phyloP scores from a whole-genome alignment of 164 flowering plant species.

The Kalanchoe fedtschenkoi region DNA sequence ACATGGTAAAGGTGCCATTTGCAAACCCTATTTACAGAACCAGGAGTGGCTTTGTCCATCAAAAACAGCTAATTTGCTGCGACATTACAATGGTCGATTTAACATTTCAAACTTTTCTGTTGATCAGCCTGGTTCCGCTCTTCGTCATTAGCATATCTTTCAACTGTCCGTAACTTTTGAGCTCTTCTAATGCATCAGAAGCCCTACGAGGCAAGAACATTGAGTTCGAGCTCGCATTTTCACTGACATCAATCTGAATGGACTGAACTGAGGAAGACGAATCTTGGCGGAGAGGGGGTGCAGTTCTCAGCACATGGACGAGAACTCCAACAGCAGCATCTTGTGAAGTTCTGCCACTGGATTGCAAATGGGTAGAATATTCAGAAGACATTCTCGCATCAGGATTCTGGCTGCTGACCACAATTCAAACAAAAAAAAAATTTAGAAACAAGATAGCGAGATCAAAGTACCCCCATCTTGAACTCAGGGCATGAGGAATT shows the following conservation, averaged over 20 bases:
- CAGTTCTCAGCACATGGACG: slow-evolving; percentile 73
- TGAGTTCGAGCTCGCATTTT: slow-evolving; percentile 35
- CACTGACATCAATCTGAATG: slow-evolving; percentile 30
- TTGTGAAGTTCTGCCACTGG: slow-evolving; percentile 50
- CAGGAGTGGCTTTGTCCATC: too few relatives aligned
- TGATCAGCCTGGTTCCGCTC: slow-evolving; percentile 31
- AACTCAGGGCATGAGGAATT: too few relatives aligned
- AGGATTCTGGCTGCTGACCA: slow-evolving; percentile 12
- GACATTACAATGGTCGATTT: too few relatives aligned
- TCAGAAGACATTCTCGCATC: slow-evolving; percentile 35
- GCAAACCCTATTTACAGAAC: too few relatives aligned
- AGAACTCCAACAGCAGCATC: slow-evolving; percentile 80
- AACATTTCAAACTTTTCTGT: too few relatives aligned
- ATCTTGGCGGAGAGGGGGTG: slow-evolving; percentile 76
- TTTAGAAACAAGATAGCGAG: neutral
- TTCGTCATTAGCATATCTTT: slow-evolving; percentile 67
- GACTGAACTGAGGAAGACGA: slow-evolving; percentile 38
- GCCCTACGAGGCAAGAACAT: slow-evolving; percentile 58
- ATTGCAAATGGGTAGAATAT: slow-evolving; percentile 21
- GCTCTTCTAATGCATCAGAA: slow-evolving; percentile 79
- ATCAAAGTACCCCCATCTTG: neutral
- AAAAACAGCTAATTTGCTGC: too few relatives aligned
- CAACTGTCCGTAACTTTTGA: slow-evolving; percentile 57
- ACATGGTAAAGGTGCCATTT: too few relatives aligned
- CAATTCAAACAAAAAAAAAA: neutral